Conservation (phyloP, 2,329 filamentous ascomycete species). For the Venturia oleaginea region DNA sequence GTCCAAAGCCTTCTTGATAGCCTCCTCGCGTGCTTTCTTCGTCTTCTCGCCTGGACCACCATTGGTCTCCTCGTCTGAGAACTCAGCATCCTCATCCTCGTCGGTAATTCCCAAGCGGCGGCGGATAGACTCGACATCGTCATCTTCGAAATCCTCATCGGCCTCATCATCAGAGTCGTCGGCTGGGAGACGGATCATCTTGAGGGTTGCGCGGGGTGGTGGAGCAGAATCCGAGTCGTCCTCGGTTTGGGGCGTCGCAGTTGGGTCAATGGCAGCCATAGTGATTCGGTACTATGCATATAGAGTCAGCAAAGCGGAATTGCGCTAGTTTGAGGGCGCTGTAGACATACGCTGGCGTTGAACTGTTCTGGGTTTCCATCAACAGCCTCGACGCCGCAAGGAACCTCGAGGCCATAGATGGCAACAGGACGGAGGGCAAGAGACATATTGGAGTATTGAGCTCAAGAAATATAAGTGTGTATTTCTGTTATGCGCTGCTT, state of each 20-base stretch:
- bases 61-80: constrained; percentile 52
- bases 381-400: constrained; percentile 72
- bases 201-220: constrained; percentile 74
- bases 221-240: constrained; percentile 23
- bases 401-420: constrained; percentile 88
- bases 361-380: constrained; percentile 63
- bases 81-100: constrained; percentile 24
- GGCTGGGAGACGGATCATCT: constrained; percentile 59
- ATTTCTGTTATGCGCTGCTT: neutral
- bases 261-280: constrained; percentile 96
- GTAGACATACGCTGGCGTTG: constrained; percentile 66
- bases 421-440: constrained; percentile 50
- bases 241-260: constrained; percentile 46
- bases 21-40: constrained; percentile 76
- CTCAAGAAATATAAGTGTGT: neutral
- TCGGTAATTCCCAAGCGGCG: constrained; percentile 29
- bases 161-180: constrained; percentile 51
- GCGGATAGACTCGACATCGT: constrained; percentile 32
- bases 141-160: constrained; percentile 44
- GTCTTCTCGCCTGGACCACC: constrained; percentile 84
- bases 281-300: constrained; percentile 71
- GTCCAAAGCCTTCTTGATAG: constrained; percentile 68
- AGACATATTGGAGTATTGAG: constrained; percentile 23
- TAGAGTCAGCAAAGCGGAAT: neutral
- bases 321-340: neutral